Percentiles rank a stretch among this genome's conserved stretches.
These are phyloP conservation scores for Simplicillium aogashimaense DNA, from an alignment of 2,329 filamentous ascomycete species.

Conservation along the genomic window DNA sequence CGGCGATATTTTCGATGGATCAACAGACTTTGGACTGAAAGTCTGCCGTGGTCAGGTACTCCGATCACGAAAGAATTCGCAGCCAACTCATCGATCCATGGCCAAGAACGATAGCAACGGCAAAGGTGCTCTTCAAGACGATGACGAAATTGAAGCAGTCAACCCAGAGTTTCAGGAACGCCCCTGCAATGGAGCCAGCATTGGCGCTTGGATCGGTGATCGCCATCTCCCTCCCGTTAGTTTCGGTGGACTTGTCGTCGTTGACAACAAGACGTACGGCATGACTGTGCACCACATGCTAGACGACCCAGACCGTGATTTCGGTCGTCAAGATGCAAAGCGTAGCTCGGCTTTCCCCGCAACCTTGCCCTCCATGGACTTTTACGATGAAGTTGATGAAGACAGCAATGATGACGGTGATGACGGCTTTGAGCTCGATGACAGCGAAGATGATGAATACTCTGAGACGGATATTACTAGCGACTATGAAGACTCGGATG, in stretches of 20 bases:
- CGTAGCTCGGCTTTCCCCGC: constrained; percentile 31
- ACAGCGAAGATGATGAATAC: constrained; percentile 45
- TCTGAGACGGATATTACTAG: constrained; percentile 44
- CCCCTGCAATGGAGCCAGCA: constrained; percentile 80
- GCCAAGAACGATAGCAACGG: constrained; percentile 22
- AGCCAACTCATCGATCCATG: constrained; percentile 20
- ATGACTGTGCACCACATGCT: constrained; percentile 98
- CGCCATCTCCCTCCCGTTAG: constrained; percentile 84
- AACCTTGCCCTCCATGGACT: constrained; percentile 27
- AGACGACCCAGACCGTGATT: constrained; percentile 53
- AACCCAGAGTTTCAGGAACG: constrained; percentile 72
- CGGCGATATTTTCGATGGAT: constrained; percentile 52
- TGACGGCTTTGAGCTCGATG: constrained; percentile 51
- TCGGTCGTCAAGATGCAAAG: constrained; percentile 15
- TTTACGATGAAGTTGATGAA: constrained; percentile 30
- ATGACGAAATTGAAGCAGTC: constrained; percentile 30
- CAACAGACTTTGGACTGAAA: constrained; percentile 54
- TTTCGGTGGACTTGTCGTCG: constrained; percentile 76
- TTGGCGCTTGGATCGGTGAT: constrained; percentile 79
- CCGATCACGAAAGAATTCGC: constrained; percentile 41
- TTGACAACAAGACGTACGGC: constrained; percentile 77
- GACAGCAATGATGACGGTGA: constrained; percentile 41
- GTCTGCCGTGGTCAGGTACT: constrained; percentile 62
- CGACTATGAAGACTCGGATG: constrained; percentile 38
- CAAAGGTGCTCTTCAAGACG: constrained; percentile 21